These are phyloP conservation scores for Cyberlindnera euphorbiae DNA, from an alignment of 805 yeast species.

Conservation along the genomic window DNA sequence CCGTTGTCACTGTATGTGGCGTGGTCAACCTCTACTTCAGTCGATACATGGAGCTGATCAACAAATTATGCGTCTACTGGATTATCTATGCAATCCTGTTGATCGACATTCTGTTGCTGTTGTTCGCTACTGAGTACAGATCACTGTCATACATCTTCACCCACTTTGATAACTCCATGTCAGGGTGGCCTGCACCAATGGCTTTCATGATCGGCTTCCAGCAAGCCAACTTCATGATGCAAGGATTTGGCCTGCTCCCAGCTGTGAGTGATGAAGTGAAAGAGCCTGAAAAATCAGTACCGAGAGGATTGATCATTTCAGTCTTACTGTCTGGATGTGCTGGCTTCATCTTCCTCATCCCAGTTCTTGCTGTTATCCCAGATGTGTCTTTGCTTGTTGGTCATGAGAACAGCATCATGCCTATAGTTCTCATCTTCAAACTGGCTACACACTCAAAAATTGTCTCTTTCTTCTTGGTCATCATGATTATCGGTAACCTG, in stretches of 20 bases:
- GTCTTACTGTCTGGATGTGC: conserved; percentile 60
- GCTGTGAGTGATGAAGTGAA: conserved; percentile 81
- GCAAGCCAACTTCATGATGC: conserved; percentile 72
- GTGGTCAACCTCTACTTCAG: conserved; percentile 60
- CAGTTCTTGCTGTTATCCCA: conserved; percentile 67
- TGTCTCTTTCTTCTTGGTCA: conserved; percentile 63
- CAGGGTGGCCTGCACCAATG: conserved; percentile 70
- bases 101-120: conserved; percentile 57
- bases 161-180: conserved; percentile 62
- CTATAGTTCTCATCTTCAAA: conserved; percentile 73
- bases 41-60: conserved; percentile 55
- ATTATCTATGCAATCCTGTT: conserved; percentile 64
- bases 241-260: conserved; percentile 79
- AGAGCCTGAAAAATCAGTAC: conserved; percentile 67
- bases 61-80: conserved; percentile 70
- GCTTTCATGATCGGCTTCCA: conserved; percentile 77
- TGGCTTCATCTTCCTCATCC: conserved; percentile 69
- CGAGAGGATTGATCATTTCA: conserved; percentile 65
- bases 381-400: conserved; percentile 54
- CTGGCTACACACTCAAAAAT: conserved; percentile 62
- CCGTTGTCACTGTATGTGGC: conserved; percentile 55
- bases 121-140: conserved; percentile 54
- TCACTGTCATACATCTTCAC: conserved; percentile 56
- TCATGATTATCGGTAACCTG: conserved; percentile 64
- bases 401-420: conserved; percentile 63